Evolutionary conservation across 768 basidiomycete species (phyloP), one percentile per base, ranked within the genome.

Genomic region (Xanthoconium purpureum): DNA sequence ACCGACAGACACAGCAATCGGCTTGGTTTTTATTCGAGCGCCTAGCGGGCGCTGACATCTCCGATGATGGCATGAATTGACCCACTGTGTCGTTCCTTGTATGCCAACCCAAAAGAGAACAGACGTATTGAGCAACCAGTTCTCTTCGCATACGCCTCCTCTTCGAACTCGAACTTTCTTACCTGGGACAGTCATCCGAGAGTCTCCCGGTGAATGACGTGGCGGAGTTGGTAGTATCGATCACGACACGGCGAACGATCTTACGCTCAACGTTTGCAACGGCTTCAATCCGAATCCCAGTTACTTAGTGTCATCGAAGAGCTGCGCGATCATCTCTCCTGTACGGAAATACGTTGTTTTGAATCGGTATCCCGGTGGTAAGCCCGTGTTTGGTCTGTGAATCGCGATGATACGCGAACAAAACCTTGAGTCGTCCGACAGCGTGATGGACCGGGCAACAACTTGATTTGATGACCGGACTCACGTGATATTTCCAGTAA

Each of bases 151-250:
- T 98, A 98, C 55, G 88, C 91, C 5, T 84, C 84, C 5, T 85
- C 80, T 8, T 84, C 86, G 48, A 98, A 71, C 76, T 97, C 96
- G 62, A 94, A 98, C 70, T 98, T 97, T 29, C 96, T 87, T 2
- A 97, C 93, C 72, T 87, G 84, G 0, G 86, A 85, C 2, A 90
- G n/a, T n/a, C 79, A 71, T 97, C 95, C 8, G 87, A 82, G 50
- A 90, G 81, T 68, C 94, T 92, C 2, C 94, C 95, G 0, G 89
- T 89, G 49, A 90, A 79, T 35, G 87, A 85, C 1, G 71, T 73
- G 3, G 87, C 78, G 9, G 95, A 93, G 67, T 97, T 84, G 17
- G 79, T 83, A n/a, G 24, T 24, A 65, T 96, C 90, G 50, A 50
- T 55, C 48, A 66, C 66, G 11, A 55, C 17, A 47, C 18, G 30